Conservation (phyloP, 2,329 filamentous ascomycete genomes). For the Pseudogymnoascus sp. region DNA sequence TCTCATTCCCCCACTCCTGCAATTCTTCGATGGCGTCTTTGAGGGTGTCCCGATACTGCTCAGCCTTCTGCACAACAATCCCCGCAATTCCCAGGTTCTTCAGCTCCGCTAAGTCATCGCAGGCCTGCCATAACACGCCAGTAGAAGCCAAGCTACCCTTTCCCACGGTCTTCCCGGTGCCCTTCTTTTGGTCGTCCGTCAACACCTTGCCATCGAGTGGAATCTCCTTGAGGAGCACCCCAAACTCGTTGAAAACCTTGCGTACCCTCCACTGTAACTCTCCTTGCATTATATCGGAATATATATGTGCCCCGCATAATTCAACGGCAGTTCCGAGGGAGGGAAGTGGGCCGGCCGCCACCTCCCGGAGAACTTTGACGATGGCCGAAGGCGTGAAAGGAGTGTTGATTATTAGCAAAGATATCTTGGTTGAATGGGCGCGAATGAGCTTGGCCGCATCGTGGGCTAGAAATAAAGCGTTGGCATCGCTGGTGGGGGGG, state of each 20-base stretch:
- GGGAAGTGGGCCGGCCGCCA: slow-evolving; percentile 66
- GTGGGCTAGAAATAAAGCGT: slow-evolving; percentile 60
- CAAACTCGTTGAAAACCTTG: slow-evolving; percentile 54
- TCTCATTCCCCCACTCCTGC: slow-evolving; percentile 77
- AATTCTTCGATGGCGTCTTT: slow-evolving; percentile 79
- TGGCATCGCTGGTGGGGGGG: slow-evolving; percentile 25
- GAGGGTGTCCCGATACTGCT: slow-evolving; percentile 65
- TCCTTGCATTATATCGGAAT: slow-evolving; percentile 53
- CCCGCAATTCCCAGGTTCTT: slow-evolving; percentile 60
- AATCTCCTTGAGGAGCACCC: slow-evolving; percentile 51
- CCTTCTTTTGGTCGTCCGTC: slow-evolving; percentile 38
- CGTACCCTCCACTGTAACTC: slow-evolving; percentile 55
- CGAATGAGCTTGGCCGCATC: slow-evolving; percentile 66
- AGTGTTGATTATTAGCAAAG: slow-evolving; percentile 74
- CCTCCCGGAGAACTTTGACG: slow-evolving; percentile 57
- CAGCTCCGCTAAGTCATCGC: slow-evolving; percentile 61
- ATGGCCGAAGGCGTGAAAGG: slow-evolving; percentile 79
- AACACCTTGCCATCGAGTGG: slow-evolving; percentile 48
- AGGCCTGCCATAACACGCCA: slow-evolving; percentile 74
- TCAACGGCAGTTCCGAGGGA: slow-evolving; percentile 64
- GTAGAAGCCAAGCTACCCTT: slow-evolving; percentile 56
- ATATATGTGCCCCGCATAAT: slow-evolving; percentile 50
- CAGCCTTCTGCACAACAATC: slow-evolving; percentile 60
- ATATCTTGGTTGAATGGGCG: slow-evolving; percentile 80
- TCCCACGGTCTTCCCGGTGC: slow-evolving; percentile 28